These are phyloP conservation scores for Syzygium jambos DNA, from an alignment of 345 rosid genomes.

Conservation along the genomic window DNA sequence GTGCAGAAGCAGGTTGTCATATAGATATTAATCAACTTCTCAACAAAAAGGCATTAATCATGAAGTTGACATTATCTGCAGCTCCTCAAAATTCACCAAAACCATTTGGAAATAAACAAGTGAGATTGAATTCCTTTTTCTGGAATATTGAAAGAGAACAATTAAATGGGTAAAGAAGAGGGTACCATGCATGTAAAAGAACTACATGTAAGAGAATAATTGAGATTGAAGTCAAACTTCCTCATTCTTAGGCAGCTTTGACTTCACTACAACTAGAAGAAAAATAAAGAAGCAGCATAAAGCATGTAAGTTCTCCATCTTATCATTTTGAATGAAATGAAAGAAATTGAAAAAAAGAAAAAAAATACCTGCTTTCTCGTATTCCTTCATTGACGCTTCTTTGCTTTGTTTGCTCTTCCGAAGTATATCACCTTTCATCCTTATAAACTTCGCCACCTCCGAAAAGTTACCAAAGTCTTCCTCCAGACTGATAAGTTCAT, in stretches of 20 bases:
- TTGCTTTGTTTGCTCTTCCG: not conserved
- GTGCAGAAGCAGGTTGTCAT: not conserved
- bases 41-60: not conserved
- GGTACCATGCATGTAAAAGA: not conserved
- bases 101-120: not conserved
- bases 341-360: not conserved
- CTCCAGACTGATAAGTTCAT: constrained; percentile 26
- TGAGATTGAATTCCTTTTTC: not conserved
- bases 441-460: constrained; percentile 19
- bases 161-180: not conserved
- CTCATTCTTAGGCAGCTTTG: not conserved
- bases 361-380: constrained; percentile 3
- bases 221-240: not conserved
- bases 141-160: not conserved
- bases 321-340: not conserved
- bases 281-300: not conserved
- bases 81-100: not conserved
- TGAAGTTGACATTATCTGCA: not conserved
- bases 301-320: not conserved
- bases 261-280: not conserved
- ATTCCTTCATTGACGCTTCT: constrained; percentile 14
- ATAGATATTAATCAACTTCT: not conserved
- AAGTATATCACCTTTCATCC: not conserved
- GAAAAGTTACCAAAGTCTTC: constrained; percentile 24
- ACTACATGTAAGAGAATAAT: not conserved